Base-by-base conservation (phyloP, 352 stramenopile species). In the Phytophthora hybrid region DNA sequence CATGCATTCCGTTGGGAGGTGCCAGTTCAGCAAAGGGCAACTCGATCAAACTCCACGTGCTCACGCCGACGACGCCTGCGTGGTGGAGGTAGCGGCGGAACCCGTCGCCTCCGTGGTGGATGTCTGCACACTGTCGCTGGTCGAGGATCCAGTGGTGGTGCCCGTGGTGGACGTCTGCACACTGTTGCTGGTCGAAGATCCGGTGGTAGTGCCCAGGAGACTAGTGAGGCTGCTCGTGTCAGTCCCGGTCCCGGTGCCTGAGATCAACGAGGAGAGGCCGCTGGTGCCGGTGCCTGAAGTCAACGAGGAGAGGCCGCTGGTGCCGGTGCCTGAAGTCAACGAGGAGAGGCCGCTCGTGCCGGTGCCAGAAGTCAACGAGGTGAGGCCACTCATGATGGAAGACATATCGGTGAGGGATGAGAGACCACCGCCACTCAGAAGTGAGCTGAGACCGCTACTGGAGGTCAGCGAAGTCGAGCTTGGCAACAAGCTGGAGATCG, bases 271-370 rank as follows among this genome's bases (percentile, higher is more conserved):
- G 13, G 52, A 59, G 26, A 59, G 21, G 4, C 52, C 52, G 18
- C 18, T 39, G 21, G 52, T 59, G 19, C 52, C 52, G 52, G 21
- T 44, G 18, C 23, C 26, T 21, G 52, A 11, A 13, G 6, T 59
- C 26, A 56, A 31, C n/a, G 49, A 56, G 11, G 49, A 56, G 16
- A 44, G 37, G 37, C 37, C 37, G 26, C 52, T 59, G 26, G 34
- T 39, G 52, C 52, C 52, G 8, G 52, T 23, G 13, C 52, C 34
- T 59, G 21, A 23, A 19, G 52, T 39, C 52, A 59, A 13, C 26
- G 52, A 59, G 26, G 52, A 59, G 26, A 59, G 21, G 10, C 52
- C 52, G 11, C 18, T 39, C 52, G 16, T 59, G 34, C 52, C 52
- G 19, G 52, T 23, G 13, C 52, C 34, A 44, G 21, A 23, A 19